Base-by-base conservation (phyloP, 2,329 filamentous ascomycete species). In the Chaetomium sp. region DNA sequence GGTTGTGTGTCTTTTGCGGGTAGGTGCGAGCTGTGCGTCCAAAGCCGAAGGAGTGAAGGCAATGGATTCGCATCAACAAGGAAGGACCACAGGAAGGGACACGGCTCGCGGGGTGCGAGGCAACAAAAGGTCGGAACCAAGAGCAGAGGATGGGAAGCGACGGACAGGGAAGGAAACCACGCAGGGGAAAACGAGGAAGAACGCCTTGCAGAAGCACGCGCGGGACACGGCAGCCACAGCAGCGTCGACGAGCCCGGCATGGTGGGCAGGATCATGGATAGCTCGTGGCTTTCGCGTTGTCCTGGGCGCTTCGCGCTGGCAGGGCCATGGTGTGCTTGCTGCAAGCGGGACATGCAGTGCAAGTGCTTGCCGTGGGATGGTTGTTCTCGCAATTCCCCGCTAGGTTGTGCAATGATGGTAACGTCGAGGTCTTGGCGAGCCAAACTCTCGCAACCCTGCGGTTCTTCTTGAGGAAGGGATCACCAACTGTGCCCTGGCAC, bases 11-110 rank as follows among this genome's bases (percentile, higher is more conserved):
- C 12, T 6, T 7, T n/a, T 41, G 14, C 34, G 43, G 33, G 37
- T 14, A 42, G 34, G 48, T 7, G 52, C 47, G 42, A 37, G 36
- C 2, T 8, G 32, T n/a, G 49, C 43, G 32, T 48, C 41, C 48
- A 55, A 48, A 54, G 56, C 32, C 59, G 27, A 60, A 56, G 1
- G 59, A 60, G 56, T 60, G 59, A 60, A 60, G 59, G 53, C 59
- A 43, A 14, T 36, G 42, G 56, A 53, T 12, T 14, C n/a, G 45
- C 40, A 37, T 36, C 44, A 40, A 19, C 32, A 10, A 14, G 27
- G n/a, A 51, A 52, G 3, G 48, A 54, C n/a, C 35, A 33, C 35
- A 49, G 33, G 46, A 41, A 41, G 41, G 35, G 19, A 35, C 35
- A 32, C 36, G 44, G 40, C 10, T 36, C 9, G 49, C 32, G 33